Base-by-base conservation (phyloP, 352 stramenopile genomes). In the Phytophthora pini region DNA sequence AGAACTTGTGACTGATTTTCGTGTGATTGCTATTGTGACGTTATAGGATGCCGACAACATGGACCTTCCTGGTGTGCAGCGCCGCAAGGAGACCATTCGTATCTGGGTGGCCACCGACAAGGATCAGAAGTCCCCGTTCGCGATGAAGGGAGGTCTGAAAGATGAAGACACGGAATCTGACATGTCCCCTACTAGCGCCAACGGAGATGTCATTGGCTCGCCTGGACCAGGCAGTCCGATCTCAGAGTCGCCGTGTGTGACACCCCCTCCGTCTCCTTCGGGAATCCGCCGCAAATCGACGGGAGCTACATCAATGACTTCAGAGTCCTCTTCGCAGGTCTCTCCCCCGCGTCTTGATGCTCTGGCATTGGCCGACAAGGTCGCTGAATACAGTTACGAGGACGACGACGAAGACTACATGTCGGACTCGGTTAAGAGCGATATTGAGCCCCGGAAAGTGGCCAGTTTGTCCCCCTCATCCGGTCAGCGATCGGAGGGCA, bases 61-160 rank as follows among this genome's bases (percentile, higher is more conserved):
- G 56, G 45, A 75, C 8, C 68, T 87, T 8, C 73, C 84, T 11
- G 86, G 73, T 54, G 76, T 81, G 27, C 70, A 87, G 52, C 82
- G 83, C 39, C 83, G 85, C 22, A 61, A 80, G 41, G 85, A 95
- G 69, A 95, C 88, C 39, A 79, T 95, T 46, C 85, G 88, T 51
- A 94, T 95, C 63, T 95, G 88, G 88, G 84, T 95, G 22, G 84
- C 86, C 6, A 95, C 88, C 0, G 88, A 93, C 69, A 93, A 93
- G 64, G 86, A 94, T 49, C 87, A 84, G 58, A 94, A 93, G 68
- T 95, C 88, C 24, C 88, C 88, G 3, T 95, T 94, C 54, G 58
- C 57, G 12, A 70, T 60, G 3, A 72, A 70, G 40, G 84, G 84
- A 51, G 71, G 76, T 17, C 64, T 76, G 4, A 82, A 82, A 50